Base-by-base conservation (phyloP, 2,329 filamentous ascomycete species). In the Calcarisporium arbuscula region DNA sequence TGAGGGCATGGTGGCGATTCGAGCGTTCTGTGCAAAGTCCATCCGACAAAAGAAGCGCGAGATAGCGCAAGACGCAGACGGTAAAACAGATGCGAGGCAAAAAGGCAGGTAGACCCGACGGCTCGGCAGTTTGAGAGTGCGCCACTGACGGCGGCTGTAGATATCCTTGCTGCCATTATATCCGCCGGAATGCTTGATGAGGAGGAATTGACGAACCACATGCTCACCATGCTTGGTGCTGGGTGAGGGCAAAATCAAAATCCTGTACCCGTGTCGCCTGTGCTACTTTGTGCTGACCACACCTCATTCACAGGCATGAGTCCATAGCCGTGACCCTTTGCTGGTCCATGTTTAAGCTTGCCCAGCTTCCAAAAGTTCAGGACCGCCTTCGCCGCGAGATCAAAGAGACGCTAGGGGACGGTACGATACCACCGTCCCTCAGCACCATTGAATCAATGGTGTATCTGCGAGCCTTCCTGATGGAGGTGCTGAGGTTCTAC, bases 401-500 rank as follows among this genome's bases (percentile, higher is more conserved):
- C 18, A 15, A 15, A 12, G 19, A n/a, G 32, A 15, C 5, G 6
- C 22, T 17, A 10, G n/a, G n/a, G n/a, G n/a, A n/a, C n/a, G n/a
- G n/a, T n/a, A n/a, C n/a, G n/a, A n/a, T n/a, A n/a, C n/a, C n/a
- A n/a, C n/a, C n/a, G n/a, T n/a, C 25, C 15, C 32, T 34, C 9
- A 26, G 28, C 2, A 15, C 14, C 4, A 29, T 34, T 11, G 28
- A 22, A n/a, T 34, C 32, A 7, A 8, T 34, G 14, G 19, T 14
- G 12, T 34, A 34, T 4, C 18, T 34, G 6, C 32, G 32, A 15
- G 25, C 22, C 11, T 34, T 34, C 22, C 25, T 34, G 8, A 34
- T 34, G 32, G 32, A 34, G 25, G 32, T 34, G 14, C 21, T 34
- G 14, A 27, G 32, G 17, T 19, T 34, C 15, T 34, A 34, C 14